These are phyloP conservation scores for Diutina pseudorugosa DNA, from an alignment of 1,139 yeast genomes.

Conservation along the genomic window DNA sequence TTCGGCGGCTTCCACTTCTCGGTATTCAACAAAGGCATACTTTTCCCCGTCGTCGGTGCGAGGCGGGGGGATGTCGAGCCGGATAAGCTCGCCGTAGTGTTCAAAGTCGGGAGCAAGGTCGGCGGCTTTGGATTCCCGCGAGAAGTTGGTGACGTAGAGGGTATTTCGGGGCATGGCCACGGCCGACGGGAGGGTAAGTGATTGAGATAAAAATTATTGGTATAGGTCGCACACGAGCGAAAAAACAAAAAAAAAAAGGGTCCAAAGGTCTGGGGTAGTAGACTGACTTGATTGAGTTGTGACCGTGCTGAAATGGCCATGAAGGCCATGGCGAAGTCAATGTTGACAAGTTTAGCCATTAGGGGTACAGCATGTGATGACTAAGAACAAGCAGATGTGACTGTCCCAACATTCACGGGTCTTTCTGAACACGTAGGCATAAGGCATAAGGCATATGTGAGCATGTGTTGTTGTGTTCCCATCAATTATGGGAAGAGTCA, in stretches of 20 bases:
- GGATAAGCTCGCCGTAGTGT: slow-evolving; percentile 52
- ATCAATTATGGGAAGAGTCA: background rate
- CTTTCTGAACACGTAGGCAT: too few relatives aligned
- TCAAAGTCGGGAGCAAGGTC: slow-evolving; percentile 62
- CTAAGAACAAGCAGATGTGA: background rate
- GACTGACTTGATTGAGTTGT: too few relatives aligned
- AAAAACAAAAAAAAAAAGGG: background rate
- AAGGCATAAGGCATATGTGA: too few relatives aligned
- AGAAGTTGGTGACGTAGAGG: slow-evolving; percentile 52
- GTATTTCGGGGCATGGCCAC: slow-evolving; percentile 39
- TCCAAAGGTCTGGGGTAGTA: background rate
- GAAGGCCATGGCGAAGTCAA: too few relatives aligned
- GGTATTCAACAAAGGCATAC: slow-evolving; percentile 65
- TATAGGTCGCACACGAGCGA: background rate
- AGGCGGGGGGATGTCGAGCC: slow-evolving; percentile 64
- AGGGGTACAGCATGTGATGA: background rate
- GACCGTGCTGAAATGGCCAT: too few relatives aligned
- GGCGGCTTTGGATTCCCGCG: slow-evolving; percentile 47
- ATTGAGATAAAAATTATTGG: background rate
- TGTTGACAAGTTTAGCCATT: too few relatives aligned
- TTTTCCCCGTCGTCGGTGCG: slow-evolving; percentile 51
- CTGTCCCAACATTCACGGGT: background rate
- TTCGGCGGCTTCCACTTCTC: slow-evolving; percentile 47
- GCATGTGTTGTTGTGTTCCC: background rate
- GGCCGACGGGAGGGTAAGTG: background rate